Evolutionary conservation across 495 filamentous ascomycete species (phyloP).

Genomic region (Pseudomonodictys pantanalensis): DNA sequence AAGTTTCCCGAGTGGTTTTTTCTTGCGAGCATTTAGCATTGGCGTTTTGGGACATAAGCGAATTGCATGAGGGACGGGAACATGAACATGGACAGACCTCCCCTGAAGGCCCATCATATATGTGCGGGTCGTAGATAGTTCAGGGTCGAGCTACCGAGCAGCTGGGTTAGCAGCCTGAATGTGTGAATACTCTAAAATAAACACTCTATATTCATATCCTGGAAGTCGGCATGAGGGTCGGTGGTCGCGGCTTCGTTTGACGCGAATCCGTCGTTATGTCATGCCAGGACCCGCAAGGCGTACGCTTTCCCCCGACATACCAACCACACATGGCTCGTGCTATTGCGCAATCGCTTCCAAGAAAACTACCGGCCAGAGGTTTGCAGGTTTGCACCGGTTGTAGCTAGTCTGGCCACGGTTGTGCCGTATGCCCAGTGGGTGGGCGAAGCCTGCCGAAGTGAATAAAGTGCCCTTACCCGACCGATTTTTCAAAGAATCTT

Average conservation of each 20-base stretch:
- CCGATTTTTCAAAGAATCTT: not conserved
- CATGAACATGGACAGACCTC: not conserved
- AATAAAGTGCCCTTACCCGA: conserved; percentile 4
- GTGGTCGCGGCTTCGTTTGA: too few species aligned
- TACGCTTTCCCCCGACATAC: not conserved
- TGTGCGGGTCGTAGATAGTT: too few species aligned
- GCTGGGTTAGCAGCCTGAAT: too few species aligned
- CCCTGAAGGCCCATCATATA: not conserved
- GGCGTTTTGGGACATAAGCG: conserved; percentile 26
- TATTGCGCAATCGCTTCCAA: conserved; percentile 30
- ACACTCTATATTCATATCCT: too few species aligned
- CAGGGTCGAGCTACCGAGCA: too few species aligned
- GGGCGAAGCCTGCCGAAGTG: not conserved
- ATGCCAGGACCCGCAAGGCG: not conserved
- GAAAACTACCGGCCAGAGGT: conserved; percentile 13
- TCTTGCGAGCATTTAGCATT: conserved; percentile 33
- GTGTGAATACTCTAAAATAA: too few species aligned
- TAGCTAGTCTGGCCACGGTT: conserved; percentile 13
- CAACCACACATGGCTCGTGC: conserved; percentile 14
- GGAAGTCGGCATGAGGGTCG: too few species aligned
- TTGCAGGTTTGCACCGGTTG: conserved; percentile 1
- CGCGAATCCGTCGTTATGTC: not conserved
- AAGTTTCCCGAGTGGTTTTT: conserved; percentile 10
- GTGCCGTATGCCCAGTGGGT: not conserved
- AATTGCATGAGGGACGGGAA: conserved; percentile 2